Percentiles rank a stretch among this genome's conserved stretches.
Evolutionary conservation across 768 basidiomycete species (phyloP).

Genomic region (Boletus rubroflammeus): DNA sequence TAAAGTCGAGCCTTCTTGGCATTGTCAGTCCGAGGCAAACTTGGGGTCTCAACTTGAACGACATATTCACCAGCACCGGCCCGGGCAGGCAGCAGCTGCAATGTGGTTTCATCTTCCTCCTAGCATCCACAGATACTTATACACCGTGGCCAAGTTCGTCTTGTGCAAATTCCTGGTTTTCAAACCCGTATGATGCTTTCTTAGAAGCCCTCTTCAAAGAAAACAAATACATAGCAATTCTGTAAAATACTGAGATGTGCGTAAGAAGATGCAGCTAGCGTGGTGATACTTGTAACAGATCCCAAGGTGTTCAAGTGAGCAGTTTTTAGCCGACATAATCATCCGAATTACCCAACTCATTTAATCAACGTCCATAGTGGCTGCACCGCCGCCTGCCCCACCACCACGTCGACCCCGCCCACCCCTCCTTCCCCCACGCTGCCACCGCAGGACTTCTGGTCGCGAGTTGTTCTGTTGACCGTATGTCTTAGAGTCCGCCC

Average conservation of each 20-base stretch:
- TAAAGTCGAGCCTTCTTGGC: neutral
- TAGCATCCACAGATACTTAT: neutral
- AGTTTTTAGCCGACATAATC: conserved; percentile 5
- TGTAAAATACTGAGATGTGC: conserved; percentile 28
- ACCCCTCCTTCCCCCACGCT: conserved; percentile 25
- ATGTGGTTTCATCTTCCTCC: too few relatives aligned
- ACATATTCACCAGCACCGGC: neutral
- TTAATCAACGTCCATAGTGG: conserved; percentile 31
- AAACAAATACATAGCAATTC: conserved; percentile 19
- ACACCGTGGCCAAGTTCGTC: too few relatives aligned
- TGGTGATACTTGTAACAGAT: conserved; percentile 13
- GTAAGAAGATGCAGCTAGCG: conserved; percentile 13
- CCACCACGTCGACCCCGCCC: conserved; percentile 25
- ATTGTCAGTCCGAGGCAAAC: neutral
- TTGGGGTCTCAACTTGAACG: too few relatives aligned
- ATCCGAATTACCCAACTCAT: neutral
- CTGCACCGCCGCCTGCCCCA: conserved; percentile 11
- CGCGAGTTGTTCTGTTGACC: conserved; percentile 29
- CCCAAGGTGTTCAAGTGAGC: conserved; percentile 10
- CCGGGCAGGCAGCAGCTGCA: neutral
- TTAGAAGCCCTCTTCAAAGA: neutral
- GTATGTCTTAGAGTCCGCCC: conserved; percentile 54
- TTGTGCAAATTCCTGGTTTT: neutral
- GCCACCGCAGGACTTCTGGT: conserved; percentile 25
- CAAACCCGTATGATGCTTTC: neutral